Conservation (phyloP, 73 alveolate species). For the Halteria grandinella region DNA sequence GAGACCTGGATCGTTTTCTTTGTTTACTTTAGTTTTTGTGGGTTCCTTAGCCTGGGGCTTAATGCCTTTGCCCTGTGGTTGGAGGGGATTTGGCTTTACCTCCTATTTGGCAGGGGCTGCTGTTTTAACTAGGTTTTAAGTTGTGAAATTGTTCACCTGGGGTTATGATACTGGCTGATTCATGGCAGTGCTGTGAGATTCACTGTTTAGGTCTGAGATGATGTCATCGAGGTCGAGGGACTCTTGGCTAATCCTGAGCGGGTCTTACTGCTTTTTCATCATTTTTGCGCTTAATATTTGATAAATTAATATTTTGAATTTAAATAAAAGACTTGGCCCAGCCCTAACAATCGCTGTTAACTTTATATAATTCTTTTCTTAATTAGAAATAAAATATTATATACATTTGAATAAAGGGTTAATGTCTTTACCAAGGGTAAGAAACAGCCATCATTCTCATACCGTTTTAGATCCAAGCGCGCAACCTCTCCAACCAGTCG, state of each 20-base stretch:
- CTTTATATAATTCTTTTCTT: background rate
- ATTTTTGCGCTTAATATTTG: slow-evolving; percentile 22
- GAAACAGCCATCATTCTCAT: background rate
- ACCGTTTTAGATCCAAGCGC: background rate
- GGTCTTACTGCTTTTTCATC: slow-evolving; percentile 19
- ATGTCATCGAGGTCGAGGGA: slow-evolving; percentile 58
- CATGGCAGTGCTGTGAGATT: background rate
- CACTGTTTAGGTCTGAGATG: slow-evolving; percentile 46
- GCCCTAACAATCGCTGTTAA: no score
- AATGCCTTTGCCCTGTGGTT: no score
- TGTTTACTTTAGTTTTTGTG: background rate
- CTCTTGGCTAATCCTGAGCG: slow-evolving; percentile 53
- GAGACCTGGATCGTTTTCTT: background rate
- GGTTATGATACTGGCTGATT: background rate
- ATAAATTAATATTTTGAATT: no score
- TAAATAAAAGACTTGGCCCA: no score
- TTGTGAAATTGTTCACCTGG: background rate
- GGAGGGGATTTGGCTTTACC: no score
- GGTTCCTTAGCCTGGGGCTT: no score
- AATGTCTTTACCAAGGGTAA: slow-evolving; percentile 47
- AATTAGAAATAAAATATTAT: background rate
- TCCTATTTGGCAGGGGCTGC: no score
- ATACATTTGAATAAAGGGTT: background rate
- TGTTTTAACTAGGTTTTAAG: no score
- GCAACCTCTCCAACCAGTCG: background rate